Percentiles rank a stretch among this genome's conserved stretches.
phyloP scores from a whole-genome alignment of 1,284 basidiomycete species.

The Kwoniella shivajii region DNA sequence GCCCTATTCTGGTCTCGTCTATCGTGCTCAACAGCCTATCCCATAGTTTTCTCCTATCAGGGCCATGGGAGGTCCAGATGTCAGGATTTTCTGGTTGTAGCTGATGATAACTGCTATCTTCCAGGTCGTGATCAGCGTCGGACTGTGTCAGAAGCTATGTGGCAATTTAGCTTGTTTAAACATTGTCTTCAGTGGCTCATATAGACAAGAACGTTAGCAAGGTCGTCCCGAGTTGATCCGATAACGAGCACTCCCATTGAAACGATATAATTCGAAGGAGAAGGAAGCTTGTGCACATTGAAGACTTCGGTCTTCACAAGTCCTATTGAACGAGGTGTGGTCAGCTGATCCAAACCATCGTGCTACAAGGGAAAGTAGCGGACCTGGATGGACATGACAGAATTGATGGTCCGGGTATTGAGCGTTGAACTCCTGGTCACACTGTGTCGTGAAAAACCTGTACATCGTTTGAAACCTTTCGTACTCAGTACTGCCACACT shows the following conservation, averaged over 20 bases:
- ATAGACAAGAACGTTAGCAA: conserved; percentile 15
- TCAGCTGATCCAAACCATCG: background rate
- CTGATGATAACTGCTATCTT: background rate
- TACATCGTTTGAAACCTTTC: background rate
- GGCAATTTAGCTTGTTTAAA: background rate
- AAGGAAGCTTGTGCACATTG: conserved; percentile 10
- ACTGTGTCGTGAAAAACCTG: too few species aligned
- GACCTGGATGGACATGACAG: conserved; percentile 18
- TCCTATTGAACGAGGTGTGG: background rate
- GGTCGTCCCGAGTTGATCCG: conserved; percentile 10
- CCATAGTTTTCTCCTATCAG: conserved; percentile 5
- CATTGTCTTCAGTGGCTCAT: too few species aligned
- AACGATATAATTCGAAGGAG: conserved; percentile 12
- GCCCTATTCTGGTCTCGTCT: too few species aligned
- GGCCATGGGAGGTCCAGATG: background rate
- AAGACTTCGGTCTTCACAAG: conserved; percentile 14
- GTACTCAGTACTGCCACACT: conserved; percentile 1
- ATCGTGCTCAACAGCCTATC: background rate
- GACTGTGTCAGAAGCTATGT: background rate
- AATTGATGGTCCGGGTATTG: conserved; percentile 19
- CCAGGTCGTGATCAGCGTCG: background rate
- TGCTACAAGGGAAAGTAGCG: too few species aligned
- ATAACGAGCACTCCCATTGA: conserved; percentile 2
- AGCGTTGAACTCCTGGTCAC: conserved; percentile 14
- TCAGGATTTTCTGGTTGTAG: background rate